Evolutionary conservation across 2,329 filamentous ascomycete genomes (phyloP).

Genomic region (Tolypocladium capitatum): DNA sequence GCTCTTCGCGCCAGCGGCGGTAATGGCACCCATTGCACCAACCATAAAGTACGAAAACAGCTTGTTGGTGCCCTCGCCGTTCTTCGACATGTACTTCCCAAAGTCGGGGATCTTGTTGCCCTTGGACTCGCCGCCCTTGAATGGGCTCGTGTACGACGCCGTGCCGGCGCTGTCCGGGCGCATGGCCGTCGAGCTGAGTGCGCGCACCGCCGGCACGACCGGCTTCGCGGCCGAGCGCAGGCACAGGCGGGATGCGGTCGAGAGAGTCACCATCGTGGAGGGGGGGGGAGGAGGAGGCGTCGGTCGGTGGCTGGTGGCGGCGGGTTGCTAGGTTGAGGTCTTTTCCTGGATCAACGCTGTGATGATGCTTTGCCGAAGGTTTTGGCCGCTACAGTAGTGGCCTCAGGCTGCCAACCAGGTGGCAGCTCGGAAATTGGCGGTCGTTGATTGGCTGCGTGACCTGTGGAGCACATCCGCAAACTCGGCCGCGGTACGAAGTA

Average conservation of each 20-base stretch:
- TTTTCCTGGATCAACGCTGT: constrained; percentile 25
- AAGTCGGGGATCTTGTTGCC: constrained; percentile 74
- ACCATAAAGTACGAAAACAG: constrained; percentile 98
- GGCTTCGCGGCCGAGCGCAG: constrained; percentile 42
- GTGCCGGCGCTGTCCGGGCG: constrained; percentile 33
- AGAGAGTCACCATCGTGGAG: constrained; percentile 51
- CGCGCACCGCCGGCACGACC: constrained; percentile 31
- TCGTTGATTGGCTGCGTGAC: constrained; percentile 28
- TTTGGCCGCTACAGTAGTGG: constrained; percentile 23
- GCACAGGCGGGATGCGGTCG: constrained; percentile 54
- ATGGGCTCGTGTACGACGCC: constrained; percentile 46
- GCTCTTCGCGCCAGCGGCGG: constrained; percentile 89
- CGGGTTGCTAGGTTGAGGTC: constrained; percentile 29
- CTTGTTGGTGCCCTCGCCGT: constrained; percentile 59
- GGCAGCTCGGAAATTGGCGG: constrained; percentile 31
- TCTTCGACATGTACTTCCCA: constrained; percentile 68
- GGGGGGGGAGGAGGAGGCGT: constrained; percentile 8
- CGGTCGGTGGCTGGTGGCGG: constrained; percentile 12
- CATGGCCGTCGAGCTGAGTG: constrained; percentile 41
- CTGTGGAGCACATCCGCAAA: constrained; percentile 11
- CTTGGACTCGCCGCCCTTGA: constrained; percentile 45
- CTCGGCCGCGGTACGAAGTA: constrained; percentile 16
- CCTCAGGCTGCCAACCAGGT: constrained; percentile 27
- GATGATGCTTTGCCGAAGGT: constrained; percentile 29
- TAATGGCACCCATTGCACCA: constrained; percentile 82